phyloP scores from a whole-genome alignment of 2,329 filamentous ascomycete species.

The Esteya vermicola region DNA sequence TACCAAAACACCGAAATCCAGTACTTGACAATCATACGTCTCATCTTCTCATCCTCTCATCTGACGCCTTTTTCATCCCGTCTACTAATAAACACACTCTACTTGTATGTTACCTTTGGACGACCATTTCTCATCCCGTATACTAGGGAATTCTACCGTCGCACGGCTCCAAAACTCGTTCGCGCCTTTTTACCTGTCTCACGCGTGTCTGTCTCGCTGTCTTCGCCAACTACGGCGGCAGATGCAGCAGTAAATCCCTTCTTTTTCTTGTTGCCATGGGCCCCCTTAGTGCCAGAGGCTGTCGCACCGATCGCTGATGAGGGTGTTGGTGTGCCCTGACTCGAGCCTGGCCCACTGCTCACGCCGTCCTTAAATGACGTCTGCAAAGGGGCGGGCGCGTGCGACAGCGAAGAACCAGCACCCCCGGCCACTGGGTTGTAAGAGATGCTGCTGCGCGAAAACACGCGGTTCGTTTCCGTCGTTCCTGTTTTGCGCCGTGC shows the following conservation, averaged over 20 bases:
- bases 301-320: constrained; percentile 29
- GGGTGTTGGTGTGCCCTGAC: constrained; percentile 41
- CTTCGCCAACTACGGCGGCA: constrained; percentile 19
- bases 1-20: neutral
- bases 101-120: too few species aligned
- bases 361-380: constrained; percentile 31
- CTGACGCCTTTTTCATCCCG: too few species aligned
- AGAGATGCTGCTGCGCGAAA: constrained; percentile 51
- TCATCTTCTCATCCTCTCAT: too few species aligned
- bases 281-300: too few species aligned
- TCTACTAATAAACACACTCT: too few species aligned
- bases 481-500: constrained; percentile 50
- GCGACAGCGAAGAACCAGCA: constrained; percentile 25
- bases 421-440: constrained; percentile 33
- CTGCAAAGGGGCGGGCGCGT: constrained; percentile 40
- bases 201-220: constrained; percentile 43
- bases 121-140: too few species aligned
- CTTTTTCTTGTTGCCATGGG: constrained; percentile 38
- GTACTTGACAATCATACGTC: too few species aligned
- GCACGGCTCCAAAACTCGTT: constrained; percentile 41
- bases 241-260: constrained; percentile 16
- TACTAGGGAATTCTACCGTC: constrained; percentile 25
- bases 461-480: constrained; percentile 59
- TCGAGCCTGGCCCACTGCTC: constrained; percentile 21
- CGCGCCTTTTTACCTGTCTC: constrained; percentile 39